phyloP scores from a whole-genome alignment of 2,329 filamentous ascomycete genomes.

The Trichoderma sp. region DNA sequence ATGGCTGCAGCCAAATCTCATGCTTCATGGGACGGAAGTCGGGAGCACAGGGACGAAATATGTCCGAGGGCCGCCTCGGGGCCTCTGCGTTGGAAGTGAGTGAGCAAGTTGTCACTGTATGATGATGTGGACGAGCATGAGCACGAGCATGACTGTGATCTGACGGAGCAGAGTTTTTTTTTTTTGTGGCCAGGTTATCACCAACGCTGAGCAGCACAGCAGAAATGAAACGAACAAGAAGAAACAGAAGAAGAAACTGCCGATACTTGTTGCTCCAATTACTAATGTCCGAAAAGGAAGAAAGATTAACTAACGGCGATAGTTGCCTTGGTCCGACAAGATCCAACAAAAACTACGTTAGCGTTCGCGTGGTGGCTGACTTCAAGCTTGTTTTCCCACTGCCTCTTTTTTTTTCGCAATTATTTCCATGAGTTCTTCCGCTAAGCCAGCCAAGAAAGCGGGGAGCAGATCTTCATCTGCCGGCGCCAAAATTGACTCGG shows the following conservation, averaged over 20 bases:
- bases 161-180: background rate
- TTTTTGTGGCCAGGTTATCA: background rate
- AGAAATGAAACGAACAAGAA: background rate
- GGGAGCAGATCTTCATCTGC: slow-evolving; percentile 7
- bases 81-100: background rate
- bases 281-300: background rate
- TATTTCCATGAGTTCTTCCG: background rate
- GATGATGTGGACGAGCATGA: background rate
- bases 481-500: background rate
- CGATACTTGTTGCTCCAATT: background rate
- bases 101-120: background rate
- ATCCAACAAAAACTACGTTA: background rate
- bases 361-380: background rate
- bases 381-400: background rate
- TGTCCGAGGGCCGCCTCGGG: background rate
- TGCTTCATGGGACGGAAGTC: background rate
- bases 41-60: slow-evolving; percentile 11
- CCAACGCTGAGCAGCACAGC: background rate
- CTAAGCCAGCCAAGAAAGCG: background rate
- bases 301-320: background rate
- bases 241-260: background rate
- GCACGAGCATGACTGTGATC: background rate
- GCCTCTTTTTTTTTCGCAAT: background rate
- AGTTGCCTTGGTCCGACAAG: background rate
- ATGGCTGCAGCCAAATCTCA: slow-evolving; percentile 16